Evolutionary conservation across 192 early-diverging fungal genomes (phyloP).

Genomic region (Geranomyces variabilis): DNA sequence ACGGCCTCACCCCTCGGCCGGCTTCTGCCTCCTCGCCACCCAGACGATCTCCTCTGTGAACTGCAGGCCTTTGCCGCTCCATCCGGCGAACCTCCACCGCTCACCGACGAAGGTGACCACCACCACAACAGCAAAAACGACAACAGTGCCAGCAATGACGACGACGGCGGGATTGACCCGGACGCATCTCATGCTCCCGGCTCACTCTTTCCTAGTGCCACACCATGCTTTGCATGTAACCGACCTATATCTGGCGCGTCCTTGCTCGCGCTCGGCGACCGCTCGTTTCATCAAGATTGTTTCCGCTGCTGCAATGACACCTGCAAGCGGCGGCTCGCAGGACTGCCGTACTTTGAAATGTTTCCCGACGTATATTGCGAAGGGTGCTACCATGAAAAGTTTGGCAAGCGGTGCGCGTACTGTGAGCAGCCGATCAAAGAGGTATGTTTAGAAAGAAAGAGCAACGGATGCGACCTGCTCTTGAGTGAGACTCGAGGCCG

Average conservation of each 20-base stretch:
- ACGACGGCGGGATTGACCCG: no score
- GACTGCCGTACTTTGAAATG: slow-evolving; percentile 34
- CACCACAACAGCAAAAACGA: no score
- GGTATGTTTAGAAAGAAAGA: slow-evolving; percentile 12
- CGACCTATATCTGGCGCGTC: slow-evolving; percentile 13
- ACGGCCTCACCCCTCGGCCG: no score
- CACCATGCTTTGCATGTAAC: slow-evolving; percentile 20
- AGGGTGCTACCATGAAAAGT: slow-evolving; percentile 37
- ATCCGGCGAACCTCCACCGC: no score
- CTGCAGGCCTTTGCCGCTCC: no score
- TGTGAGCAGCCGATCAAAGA: slow-evolving; percentile 44
- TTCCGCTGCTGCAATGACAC: slow-evolving; percentile 25
- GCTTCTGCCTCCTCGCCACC: no score
- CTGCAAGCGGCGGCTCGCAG: slow-evolving; percentile 23
- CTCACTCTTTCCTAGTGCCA: background rate
- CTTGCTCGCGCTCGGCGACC: slow-evolving; percentile 18
- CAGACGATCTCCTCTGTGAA: no score
- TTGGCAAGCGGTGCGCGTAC: slow-evolving; percentile 36
- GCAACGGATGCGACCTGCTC: no score
- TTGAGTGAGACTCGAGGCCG: no score
- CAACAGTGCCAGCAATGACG: no score
- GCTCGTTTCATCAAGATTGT: slow-evolving; percentile 26
- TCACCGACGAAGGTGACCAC: no score
- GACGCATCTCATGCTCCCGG: no score
- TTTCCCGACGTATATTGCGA: slow-evolving; percentile 37